These are phyloP conservation scores for Wickerhamiella azymoides DNA, from an alignment of 805 yeast species.

Conservation along the genomic window DNA sequence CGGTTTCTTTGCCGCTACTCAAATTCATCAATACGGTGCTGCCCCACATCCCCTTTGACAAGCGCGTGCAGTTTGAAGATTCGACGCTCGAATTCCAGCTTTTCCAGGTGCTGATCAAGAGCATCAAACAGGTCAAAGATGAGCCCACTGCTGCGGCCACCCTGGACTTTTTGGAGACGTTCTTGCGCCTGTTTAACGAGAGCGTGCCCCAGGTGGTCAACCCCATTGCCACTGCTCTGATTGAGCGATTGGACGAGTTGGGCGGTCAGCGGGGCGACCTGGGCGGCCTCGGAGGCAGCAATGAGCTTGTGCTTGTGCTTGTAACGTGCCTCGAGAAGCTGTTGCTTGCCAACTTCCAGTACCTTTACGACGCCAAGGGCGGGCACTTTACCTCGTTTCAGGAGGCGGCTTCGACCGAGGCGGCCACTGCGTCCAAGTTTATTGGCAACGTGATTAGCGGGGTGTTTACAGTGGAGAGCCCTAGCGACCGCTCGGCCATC, in stretches of 20 bases:
- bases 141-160: conserved; percentile 34
- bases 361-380: conserved; percentile 6
- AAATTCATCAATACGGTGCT: conserved; percentile 4
- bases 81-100: conserved; percentile 9
- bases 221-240: conserved; percentile 24
- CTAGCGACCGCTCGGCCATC: conserved; percentile 35
- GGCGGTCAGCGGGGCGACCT: too few species aligned
- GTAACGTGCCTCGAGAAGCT: conserved; percentile 7
- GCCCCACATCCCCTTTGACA: conserved; percentile 2
- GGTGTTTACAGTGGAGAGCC: conserved; percentile 59
- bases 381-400: conserved; percentile 8
- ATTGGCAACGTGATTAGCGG: conserved; percentile 45
- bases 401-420: conserved; percentile 9
- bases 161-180: conserved; percentile 37
- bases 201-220: conserved; percentile 43
- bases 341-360: conserved; percentile 6
- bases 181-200: conserved; percentile 37
- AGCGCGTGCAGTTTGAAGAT: conserved; percentile 7
- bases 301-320: conserved; percentile 7
- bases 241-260: conserved; percentile 3
- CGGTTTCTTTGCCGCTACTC: conserved; percentile 2
- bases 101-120: conserved; percentile 26
- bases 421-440: conserved; percentile 34
- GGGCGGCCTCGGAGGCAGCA: neutral
- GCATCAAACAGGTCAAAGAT: conserved; percentile 31